A percentile compares a stretch with the other conserved stretches of the same genome.
These are phyloP conservation scores for Bassia scoparia DNA, from an alignment of 148 eudicot species.

Conservation along the genomic window DNA sequence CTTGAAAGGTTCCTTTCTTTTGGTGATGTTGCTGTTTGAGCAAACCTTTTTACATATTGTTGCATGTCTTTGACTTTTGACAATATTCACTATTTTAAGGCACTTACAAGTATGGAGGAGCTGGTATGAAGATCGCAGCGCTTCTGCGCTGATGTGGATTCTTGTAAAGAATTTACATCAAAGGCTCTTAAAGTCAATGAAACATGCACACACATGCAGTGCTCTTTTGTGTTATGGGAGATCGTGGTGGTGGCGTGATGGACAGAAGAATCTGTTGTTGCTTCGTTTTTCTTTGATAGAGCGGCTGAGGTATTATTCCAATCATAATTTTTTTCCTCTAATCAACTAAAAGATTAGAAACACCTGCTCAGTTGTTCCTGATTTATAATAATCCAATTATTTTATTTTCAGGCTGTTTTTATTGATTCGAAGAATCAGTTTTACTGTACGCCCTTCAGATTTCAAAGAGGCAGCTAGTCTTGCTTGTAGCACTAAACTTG, in stretches of 20 bases:
- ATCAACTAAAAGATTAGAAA: too few species aligned
- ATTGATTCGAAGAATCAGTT: constrained; percentile 52
- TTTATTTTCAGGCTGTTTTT: constrained; percentile 69
- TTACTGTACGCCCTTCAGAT: constrained; percentile 65
- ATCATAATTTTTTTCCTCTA: neutral
- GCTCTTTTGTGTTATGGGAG: constrained; percentile 97
- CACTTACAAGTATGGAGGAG: constrained; percentile 72
- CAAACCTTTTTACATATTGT: neutral
- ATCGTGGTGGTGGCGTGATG: constrained; percentile 97
- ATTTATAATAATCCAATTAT: neutral
- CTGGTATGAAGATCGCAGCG: constrained; percentile 39
- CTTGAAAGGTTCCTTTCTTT: neutral
- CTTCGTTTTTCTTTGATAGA: constrained; percentile 95
- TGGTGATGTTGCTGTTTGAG: neutral
- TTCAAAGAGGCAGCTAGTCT: constrained; percentile 69
- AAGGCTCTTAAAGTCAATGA: constrained; percentile 83
- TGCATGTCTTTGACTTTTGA: neutral
- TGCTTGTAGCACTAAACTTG: constrained; percentile 64
- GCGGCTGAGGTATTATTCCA: constrained; percentile 75
- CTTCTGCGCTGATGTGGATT: constrained; percentile 54
- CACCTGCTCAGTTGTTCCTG: neutral
- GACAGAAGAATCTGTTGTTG: constrained; percentile 87
- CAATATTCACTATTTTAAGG: constrained; percentile 37
- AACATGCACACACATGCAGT: constrained; percentile 92
- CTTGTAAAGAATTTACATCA: constrained; percentile 50